Evolutionary conservation across 2,329 filamentous ascomycete genomes (phyloP), one percentile per base, ranked within the genome.

Genomic region (Aspergillus fumigatiaffinis): DNA sequence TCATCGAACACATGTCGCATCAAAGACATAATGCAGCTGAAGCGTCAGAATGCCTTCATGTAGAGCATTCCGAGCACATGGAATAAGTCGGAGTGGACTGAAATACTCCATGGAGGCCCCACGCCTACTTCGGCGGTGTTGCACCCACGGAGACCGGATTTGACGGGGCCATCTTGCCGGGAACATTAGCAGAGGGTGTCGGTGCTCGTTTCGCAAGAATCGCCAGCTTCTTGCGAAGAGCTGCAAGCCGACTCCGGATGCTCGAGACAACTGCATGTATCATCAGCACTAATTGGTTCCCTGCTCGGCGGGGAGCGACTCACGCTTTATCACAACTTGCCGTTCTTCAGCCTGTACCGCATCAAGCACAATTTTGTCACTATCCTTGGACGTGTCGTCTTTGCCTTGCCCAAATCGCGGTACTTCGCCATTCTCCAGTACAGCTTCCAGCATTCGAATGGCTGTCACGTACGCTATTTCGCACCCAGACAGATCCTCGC

Each of bases 381-480:
- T 64, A 14, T 72, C 69, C 44, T 66, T 70, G 21, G 63, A 68
- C 47, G 63, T 60, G 26, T 67, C 63, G 17, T 58, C 64, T 51
- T 65, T 64, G 14, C 61, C 60, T 29, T 68, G 68, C 12, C 65
- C 67, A 17, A 67, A 59, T 42, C 63, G 63, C 10, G 74, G 70
- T 59, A 82, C 78, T 51, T 86, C 91, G 58, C 96, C 92, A 50
- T 84, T 88, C 66, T 99, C 94, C 56, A 99, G 77, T 3, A 99
- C 90, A 17, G 93, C 94, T 76, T 99, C 93, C 14, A 97, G 83
- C 89, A 99, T 94, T 61, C 90, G 86, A 63, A 97, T 92, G 0
- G 94, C 92, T 0, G 94, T 97, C 54, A 91, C 83, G 71, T 99
- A 99, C 20, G 92, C 92, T 26, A 96, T 87, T 70, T 97, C 92